Percentiles rank a stretch among this genome's conserved stretches.
phyloP scores from a whole-genome alignment of 2,329 filamentous ascomycete species.

The Dothideomycetes sp. region DNA sequence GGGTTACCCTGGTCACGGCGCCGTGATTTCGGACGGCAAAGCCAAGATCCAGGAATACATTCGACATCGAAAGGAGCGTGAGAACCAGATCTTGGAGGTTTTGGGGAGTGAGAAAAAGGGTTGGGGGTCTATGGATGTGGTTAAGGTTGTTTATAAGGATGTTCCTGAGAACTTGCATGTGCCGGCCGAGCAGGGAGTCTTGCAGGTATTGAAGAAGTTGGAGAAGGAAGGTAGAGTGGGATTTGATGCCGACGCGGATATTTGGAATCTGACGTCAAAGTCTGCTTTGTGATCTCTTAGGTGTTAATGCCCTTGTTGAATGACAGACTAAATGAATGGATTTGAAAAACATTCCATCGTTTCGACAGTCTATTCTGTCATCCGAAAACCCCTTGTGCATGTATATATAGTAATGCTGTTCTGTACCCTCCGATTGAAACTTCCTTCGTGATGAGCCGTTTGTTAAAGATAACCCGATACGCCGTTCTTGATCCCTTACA shows the following conservation, averaged over 20 bases:
- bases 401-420: too few relatives aligned
- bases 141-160: constrained; percentile 77
- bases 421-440: too few relatives aligned
- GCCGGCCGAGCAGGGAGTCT: constrained; percentile 65
- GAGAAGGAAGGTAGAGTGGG: constrained; percentile 57
- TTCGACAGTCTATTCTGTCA: too few relatives aligned
- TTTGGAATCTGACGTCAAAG: constrained; percentile 10
- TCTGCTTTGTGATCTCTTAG: constrained; percentile 9
- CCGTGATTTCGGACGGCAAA: constrained; percentile 63
- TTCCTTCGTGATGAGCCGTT: too few relatives aligned
- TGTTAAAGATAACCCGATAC: too few relatives aligned
- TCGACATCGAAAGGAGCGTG: constrained; percentile 65
- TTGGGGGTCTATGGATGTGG: constrained; percentile 71
- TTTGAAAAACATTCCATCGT: too few relatives aligned
- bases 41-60: constrained; percentile 75
- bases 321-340: too few relatives aligned
- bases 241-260: background rate
- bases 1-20: constrained; percentile 83
- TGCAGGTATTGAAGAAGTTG: constrained; percentile 74
- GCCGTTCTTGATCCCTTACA: too few relatives aligned
- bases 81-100: constrained; percentile 64
- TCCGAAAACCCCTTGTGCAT: too few relatives aligned
- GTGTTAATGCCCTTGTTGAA: too few relatives aligned
- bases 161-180: constrained; percentile 66
- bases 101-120: constrained; percentile 32